Conservation (phyloP, 257 asterid genomes). For the Euphrasia confusa region DNA sequence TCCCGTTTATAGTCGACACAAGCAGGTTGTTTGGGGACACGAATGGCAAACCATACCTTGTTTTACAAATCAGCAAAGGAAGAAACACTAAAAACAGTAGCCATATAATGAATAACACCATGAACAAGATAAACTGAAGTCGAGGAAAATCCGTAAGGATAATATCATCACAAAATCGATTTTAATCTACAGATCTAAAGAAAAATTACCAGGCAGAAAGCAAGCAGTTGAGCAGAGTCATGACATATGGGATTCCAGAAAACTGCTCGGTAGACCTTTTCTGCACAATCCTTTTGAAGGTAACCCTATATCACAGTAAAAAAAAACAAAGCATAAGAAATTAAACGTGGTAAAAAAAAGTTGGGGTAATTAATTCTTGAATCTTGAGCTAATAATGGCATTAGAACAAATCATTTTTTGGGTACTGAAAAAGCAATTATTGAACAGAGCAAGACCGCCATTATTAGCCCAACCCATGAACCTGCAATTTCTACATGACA, state of each 20-base stretch:
- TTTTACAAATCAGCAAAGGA: slow-evolving; percentile 18
- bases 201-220: slow-evolving; percentile 63
- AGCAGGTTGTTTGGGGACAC: slow-evolving; percentile 78
- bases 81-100: neutral
- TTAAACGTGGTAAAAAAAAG: neutral
- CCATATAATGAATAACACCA: neutral
- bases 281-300: slow-evolving; percentile 64
- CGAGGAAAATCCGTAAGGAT: neutral
- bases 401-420: slow-evolving; percentile 2
- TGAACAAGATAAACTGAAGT: slow-evolving; percentile 8
- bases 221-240: slow-evolving; percentile 88
- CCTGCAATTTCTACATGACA: neutral
- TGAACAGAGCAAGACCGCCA: neutral
- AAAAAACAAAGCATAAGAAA: neutral
- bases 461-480: neutral
- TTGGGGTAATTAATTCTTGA: slow-evolving; percentile 9
- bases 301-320: slow-evolving; percentile 38
- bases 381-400: neutral
- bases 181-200: neutral
- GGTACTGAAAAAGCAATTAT: slow-evolving; percentile 3
- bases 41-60: slow-evolving; percentile 91
- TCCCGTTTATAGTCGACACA: slow-evolving; percentile 67
- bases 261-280: slow-evolving; percentile 64
- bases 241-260: slow-evolving; percentile 78
- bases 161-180: neutral